Evolutionary conservation across 2,329 filamentous ascomycete genomes (phyloP), one percentile per base, ranked within the genome.

Genomic region (Cadophora gregata): DNA sequence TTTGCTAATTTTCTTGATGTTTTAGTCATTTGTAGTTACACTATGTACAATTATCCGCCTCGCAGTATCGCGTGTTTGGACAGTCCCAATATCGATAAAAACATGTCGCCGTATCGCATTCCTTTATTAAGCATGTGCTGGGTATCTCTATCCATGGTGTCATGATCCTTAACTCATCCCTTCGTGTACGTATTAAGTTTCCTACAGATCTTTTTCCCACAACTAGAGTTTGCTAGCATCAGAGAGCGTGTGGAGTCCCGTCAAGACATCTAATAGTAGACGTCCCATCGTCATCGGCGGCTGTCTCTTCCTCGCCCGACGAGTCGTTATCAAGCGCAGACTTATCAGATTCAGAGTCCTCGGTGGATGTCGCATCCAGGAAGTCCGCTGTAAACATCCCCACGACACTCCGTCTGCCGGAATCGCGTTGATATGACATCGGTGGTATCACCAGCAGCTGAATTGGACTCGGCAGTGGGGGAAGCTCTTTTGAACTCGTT

Each of bases 341-440:
- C 9, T 19, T 45, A 16, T 45, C 42, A 4, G 42, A 45, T 4
- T 16, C 48, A 21, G 48, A 51, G n/a, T 51, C 25, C 25, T 51
- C 48, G 2, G 48, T 29, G 10, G 48, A 51, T 6, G 48, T 51
- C 5, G 48, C 25, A 31, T 51, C 48, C 25, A 51, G 25, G 19
- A 51, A 29, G 48, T 51, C 48, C 10, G 25, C 48, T 6, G 48
- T 51, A 21, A 51, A 51, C 48, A 51, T 51, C n/a, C 48, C 48
- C 48, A 51, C 25, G 12, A 51, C 48, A 31, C 48, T 51, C 1
- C 12, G 48, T 31, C 48, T 51, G 48, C 48, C 48, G 19, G 7
- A n/a, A 8, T 51, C 48, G 19, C 25, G 12, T 29, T 51, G 24
- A 16, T 29, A 24, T 25, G 25, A 12, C 25, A 51, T 51, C 2